Base-by-base conservation (phyloP, 2,329 filamentous ascomycete species). In the Colletotrichum aenigma region DNA sequence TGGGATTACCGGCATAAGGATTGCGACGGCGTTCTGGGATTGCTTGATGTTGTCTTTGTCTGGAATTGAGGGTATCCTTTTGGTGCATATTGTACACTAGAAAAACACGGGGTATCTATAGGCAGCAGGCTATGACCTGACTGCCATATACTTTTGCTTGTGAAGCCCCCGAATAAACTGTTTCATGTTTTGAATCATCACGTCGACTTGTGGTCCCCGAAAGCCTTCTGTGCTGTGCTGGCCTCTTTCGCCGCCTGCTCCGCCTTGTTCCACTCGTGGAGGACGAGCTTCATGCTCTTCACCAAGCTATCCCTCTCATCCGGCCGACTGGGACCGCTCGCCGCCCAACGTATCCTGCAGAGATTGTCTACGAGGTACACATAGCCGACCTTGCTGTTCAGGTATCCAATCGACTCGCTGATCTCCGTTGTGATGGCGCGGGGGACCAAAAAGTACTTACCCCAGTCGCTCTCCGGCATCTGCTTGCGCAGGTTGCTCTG, bases 371-470 rank as follows among this genome's bases (percentile, higher is more conserved):
- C 89, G 64, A 99, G 89, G 85, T 98, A 99, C 6, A 96, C 94
- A 86, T 98, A 98, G 48, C 96, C 96, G 38, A 98, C 96, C 85
- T 96, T 97, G 79, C 92, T 93, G 85, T 99, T 99, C 82, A 98
- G 87, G 82, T 98, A 79, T 13, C 92, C 93, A 76, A 94, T 91
- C 52, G 86, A 87, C 83, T 93, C 92, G 68, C 89, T 88, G 71
- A 93, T 91, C 71, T 92, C 88, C 69, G 92, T 89, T 1, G 90
- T 89, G 68, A 94, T 82, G 52, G 91, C 91, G 76, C 85, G 88
- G 67, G 86, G 86, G 24, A 94, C 89, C 36, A 93, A 80, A 78
- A 94, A 92, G 83, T 94, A 94, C 79, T 87, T 87, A 64, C 85
- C 86, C 89, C 91, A 92, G 77, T 92, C 88, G 71, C 85, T 85